phyloP scores from a whole-genome alignment of 192 early-diverging fungal genomes.

The Mortierella claussenii region DNA sequence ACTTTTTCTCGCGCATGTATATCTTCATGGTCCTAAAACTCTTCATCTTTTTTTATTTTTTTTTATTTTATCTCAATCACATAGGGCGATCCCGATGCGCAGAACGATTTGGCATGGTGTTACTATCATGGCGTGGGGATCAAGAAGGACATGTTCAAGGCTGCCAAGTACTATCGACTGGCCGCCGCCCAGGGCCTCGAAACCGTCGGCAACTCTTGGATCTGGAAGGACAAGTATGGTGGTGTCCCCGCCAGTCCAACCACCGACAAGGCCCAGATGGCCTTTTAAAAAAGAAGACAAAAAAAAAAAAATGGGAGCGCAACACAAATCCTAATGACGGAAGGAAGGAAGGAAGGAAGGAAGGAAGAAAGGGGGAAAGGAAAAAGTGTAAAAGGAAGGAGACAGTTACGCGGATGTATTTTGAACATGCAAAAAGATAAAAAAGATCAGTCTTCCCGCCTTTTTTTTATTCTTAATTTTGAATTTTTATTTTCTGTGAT shows the following conservation, averaged over 20 bases:
- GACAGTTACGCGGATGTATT: too few relatives aligned
- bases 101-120: conserved; percentile 76
- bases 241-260: conserved; percentile 32
- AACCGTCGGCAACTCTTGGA: conserved; percentile 83
- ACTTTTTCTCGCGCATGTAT: not conserved
- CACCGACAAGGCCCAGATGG: conserved; percentile 7
- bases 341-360: too few relatives aligned
- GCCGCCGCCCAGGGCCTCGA: conserved; percentile 75
- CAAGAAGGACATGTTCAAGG: conserved; percentile 74
- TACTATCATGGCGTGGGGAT: conserved; percentile 83
- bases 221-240: conserved; percentile 82
- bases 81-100: conserved; percentile 80
- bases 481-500: too few relatives aligned
- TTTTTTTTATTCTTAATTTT: too few relatives aligned
- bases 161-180: conserved; percentile 81
- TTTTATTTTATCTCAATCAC: not conserved
- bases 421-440: too few relatives aligned
- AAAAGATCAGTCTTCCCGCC: too few relatives aligned
- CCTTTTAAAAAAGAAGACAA: too few relatives aligned
- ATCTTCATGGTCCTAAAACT: conserved; percentile 3
- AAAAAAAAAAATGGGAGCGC: too few relatives aligned
- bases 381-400: too few relatives aligned
- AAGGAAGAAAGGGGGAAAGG: too few relatives aligned
- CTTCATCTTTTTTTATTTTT: not conserved
- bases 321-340: too few relatives aligned